Percentiles rank a stretch among this genome's conserved stretches.
These are phyloP conservation scores for Cyberlindnera mycetangii DNA, from an alignment of 805 yeast genomes.

Conservation along the genomic window DNA sequence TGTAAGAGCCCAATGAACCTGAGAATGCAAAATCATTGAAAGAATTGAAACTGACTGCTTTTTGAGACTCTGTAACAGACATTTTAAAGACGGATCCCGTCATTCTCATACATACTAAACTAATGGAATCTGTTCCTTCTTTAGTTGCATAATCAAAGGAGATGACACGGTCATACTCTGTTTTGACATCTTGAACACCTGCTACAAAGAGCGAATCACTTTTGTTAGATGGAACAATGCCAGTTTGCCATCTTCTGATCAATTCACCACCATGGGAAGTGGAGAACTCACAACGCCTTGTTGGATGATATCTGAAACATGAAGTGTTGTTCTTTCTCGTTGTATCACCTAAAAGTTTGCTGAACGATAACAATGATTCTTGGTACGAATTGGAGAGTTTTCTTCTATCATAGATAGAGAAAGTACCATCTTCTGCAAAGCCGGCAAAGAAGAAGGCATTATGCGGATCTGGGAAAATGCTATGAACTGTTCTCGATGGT, in stretches of 20 bases:
- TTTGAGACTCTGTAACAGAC: slow-evolving; percentile 67
- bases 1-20: slow-evolving; percentile 54
- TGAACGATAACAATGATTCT: slow-evolving; percentile 57
- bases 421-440: slow-evolving; percentile 77
- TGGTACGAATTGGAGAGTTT: slow-evolving; percentile 42
- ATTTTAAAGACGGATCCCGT: slow-evolving; percentile 84
- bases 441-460: slow-evolving; percentile 68
- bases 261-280: slow-evolving; percentile 76
- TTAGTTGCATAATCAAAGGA: slow-evolving; percentile 66
- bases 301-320: slow-evolving; percentile 66
- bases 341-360: slow-evolving; percentile 59
- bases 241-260: slow-evolving; percentile 79
- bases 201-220: slow-evolving; percentile 70
- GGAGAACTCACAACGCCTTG: slow-evolving; percentile 68
- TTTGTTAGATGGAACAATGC: slow-evolving; percentile 44
- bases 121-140: slow-evolving; percentile 45
- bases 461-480: slow-evolving; percentile 66
- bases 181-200: slow-evolving; percentile 67
- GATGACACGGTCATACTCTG: slow-evolving; percentile 77
- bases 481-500: slow-evolving; percentile 70
- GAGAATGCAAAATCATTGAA: slow-evolving; percentile 61
- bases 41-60: slow-evolving; percentile 62
- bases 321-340: slow-evolving; percentile 58
- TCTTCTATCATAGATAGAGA: slow-evolving; percentile 81
- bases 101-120: slow-evolving; percentile 83